A percentile compares a stretch with the other conserved stretches of the same genome.
Evolutionary conservation across 75 land plant species (phyloP).

Genomic region (Sequoiadendron giganteum): DNA sequence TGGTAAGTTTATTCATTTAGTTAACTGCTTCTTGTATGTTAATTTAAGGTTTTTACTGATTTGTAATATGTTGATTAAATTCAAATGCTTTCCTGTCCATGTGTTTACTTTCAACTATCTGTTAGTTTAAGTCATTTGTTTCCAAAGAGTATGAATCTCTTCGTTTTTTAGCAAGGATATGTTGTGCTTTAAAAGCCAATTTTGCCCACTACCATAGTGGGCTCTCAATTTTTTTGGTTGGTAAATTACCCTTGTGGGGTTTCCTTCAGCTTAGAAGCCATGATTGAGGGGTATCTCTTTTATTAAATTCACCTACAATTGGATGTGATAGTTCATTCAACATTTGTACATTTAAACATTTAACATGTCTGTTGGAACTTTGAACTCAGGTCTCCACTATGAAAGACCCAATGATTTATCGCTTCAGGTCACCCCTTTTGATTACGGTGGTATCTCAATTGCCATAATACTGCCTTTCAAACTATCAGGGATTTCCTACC

Average conservation of each 20-base stretch:
- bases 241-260: no score
- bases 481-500: neutral
- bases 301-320: no score
- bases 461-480: neutral
- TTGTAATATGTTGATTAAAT: slow-evolving; percentile 9
- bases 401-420: no score
- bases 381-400: no score
- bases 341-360: no score
- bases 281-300: no score
- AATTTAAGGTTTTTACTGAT: neutral
- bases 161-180: neutral
- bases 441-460: neutral
- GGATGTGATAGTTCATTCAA: no score
- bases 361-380: no score
- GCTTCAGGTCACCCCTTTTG: no score
- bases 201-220: neutral
- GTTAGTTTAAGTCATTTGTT: neutral
- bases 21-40: neutral
- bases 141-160: neutral
- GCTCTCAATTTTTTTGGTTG: neutral
- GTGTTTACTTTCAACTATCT: neutral
- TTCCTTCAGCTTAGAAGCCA: no score
- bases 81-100: neutral
- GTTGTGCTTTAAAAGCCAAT: neutral
- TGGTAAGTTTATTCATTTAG: slow-evolving; percentile 48